Base-by-base conservation (phyloP, 345 rosid species). In the Camelina neglecta region DNA sequence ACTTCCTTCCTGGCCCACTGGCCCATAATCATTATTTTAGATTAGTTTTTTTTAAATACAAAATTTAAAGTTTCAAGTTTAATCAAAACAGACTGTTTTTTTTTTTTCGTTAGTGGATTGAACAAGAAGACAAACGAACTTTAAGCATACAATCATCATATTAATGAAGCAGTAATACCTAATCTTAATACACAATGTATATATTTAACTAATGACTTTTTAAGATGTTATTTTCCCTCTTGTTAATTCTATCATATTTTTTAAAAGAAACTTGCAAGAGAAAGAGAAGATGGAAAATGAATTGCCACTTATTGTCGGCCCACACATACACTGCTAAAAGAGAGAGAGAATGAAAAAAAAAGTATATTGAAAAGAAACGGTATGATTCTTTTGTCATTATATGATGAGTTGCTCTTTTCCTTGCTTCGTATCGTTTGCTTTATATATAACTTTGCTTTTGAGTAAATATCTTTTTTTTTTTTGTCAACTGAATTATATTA, bases 371-470 rank as follows among this genome's bases (percentile, higher is more conserved):
- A 10, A 21, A 10, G 4, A 69, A 67, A 71, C 50, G 18, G 49
- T 33, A 31, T 67, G 41, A 72, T 72, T 66, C 49, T 78, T 66
- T 78, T 78, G 77, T 72, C 73, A 66, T 39, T 51, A 59, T 66
- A 33, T 59, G 73, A 33, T 59, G 73, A 15, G 54, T 65, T 31
- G 48, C 23, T 59, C 63, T 71, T 70, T 64, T 42, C 10, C 24
- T 39, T 54, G 26, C 31, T 55, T 60, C 51, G 12, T 70, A 23
- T 39, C 44, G 11, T 64, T 36, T 31, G 72, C 45, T 41, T 41
- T 41, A 41, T 41, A 41, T 41, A 41, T 26, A 29, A 12, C 9
- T 5, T 41, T 41, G 2, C 8, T 35, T 35, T 35, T 6, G 9
- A 35, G 38, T 35, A 35, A 35, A 35, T 7, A 29, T 29, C 18